Base-by-base conservation (phyloP, 345 rosid species). In the Citrus inodora region DNA sequence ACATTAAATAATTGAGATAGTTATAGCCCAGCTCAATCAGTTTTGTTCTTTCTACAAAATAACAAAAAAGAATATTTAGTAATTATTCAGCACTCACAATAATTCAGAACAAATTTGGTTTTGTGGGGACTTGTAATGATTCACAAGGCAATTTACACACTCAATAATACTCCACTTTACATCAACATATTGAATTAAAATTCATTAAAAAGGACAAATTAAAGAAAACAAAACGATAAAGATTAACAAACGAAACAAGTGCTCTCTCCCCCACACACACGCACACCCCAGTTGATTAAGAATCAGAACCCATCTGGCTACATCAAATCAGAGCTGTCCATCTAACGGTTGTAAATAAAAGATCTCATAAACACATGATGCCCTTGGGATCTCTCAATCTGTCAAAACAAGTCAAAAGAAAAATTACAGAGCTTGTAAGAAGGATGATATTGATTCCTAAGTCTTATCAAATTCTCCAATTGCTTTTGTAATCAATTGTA, bases 301-400 rank as follows among this genome's bases (percentile, higher is more conserved):
- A 33, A 32, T 21, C 14, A 42, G 7, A 10, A 24, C 2, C 32
- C 4, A 33, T 5, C 35, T n/a, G 9, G 32, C 62, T 33, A 13
- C 53, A 73, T 37, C 51, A 59, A 73, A 73, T 59, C 53, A 73
- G n/a, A 74, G 38, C 4, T 27, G 37, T 25, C 68, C 68, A 60
- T 60, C 78, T 0, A 21, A 19, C 7, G 40, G 27, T 62, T 61
- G 58, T 17, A 5, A 5, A 59, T 35, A 37, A 25, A 60, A 37
- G 24, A 67, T 46, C 5, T 46, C 16, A 2, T 9, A 3, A 48
- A 0, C 19, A 60, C 59, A 4, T 14, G 16, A 42, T 25, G 58
- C 35, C 58, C 70, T 11, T 80, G 37, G 9, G 24, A 60, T 75
- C 62, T 17, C 24, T 22, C 64, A 33, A 68, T 66, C 79, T 80